These are phyloP conservation scores for Aspergillaceae sp. DNA, from an alignment of 2,329 filamentous ascomycete genomes.

Conservation along the genomic window DNA sequence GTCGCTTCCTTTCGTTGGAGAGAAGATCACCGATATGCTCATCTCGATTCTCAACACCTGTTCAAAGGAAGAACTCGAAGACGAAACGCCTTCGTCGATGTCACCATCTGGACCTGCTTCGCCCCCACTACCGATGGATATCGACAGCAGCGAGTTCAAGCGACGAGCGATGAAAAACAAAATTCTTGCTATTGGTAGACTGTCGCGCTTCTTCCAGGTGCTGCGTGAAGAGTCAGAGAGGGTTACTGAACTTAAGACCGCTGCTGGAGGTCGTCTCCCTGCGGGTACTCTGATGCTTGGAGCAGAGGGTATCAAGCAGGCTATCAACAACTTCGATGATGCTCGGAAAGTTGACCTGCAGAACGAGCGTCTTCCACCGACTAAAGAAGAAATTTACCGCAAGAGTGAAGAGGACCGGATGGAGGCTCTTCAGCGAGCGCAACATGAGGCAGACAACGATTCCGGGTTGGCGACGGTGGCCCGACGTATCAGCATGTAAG, in stretches of 20 bases:
- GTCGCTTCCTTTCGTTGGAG: slow-evolving; percentile 95
- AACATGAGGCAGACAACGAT: slow-evolving; percentile 85
- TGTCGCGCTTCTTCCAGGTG: slow-evolving; percentile 97
- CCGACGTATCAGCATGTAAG: slow-evolving; percentile 92
- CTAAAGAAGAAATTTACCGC: slow-evolving; percentile 79
- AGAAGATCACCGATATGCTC: slow-evolving; percentile 99
- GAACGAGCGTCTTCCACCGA: slow-evolving; percentile 89
- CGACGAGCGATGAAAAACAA: slow-evolving; percentile 98
- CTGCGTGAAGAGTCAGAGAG: slow-evolving; percentile 93
- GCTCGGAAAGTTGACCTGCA: slow-evolving; percentile 93
- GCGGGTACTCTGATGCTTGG: slow-evolving; percentile 96
- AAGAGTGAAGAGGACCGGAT: slow-evolving; percentile 73
- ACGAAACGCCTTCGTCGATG: slow-evolving; percentile 69
- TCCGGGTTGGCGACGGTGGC: slow-evolving; percentile 77
- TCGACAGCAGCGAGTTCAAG: slow-evolving; percentile 87
- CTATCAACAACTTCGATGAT: slow-evolving; percentile 94
- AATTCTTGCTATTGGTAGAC: slow-evolving; percentile 90
- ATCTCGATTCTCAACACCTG: slow-evolving; percentile 97
- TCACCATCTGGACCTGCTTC: slow-evolving; percentile 63
- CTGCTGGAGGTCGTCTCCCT: slow-evolving; percentile 81
- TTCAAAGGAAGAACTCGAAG: slow-evolving; percentile 96
- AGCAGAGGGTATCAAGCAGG: slow-evolving; percentile 96
- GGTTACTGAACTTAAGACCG: slow-evolving; percentile 96
- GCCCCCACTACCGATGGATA: slow-evolving; percentile 63
- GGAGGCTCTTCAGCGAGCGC: slow-evolving; percentile 76